phyloP scores from a whole-genome alignment of 805 yeast species.

The Kodamaea sagamina region DNA sequence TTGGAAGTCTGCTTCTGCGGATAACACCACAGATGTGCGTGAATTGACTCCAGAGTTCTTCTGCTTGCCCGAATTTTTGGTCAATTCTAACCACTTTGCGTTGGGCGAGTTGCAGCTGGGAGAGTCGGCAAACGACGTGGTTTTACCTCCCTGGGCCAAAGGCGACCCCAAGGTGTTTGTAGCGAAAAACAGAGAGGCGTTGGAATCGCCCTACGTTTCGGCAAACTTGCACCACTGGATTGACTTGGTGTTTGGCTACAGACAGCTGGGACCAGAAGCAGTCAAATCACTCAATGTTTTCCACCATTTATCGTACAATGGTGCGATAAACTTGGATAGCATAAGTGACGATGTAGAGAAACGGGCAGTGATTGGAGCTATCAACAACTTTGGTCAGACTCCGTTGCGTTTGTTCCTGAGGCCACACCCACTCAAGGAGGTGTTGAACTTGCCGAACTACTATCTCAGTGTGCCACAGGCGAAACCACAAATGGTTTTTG shows the following conservation, averaged over 20 bases:
- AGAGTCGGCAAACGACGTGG: constrained; percentile 62
- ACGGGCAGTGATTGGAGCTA: constrained; percentile 77
- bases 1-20: constrained; percentile 78
- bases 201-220: constrained; percentile 81
- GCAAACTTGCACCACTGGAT: constrained; percentile 80
- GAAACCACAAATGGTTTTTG: constrained; percentile 44
- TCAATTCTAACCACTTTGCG: constrained; percentile 63
- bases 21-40: constrained; percentile 83
- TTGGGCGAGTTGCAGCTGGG: constrained; percentile 71
- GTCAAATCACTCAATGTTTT: constrained; percentile 70
- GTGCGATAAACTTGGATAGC: constrained; percentile 74
- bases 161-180: constrained; percentile 75
- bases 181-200: constrained; percentile 74
- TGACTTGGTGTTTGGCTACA: constrained; percentile 78
- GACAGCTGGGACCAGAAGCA: constrained; percentile 75
- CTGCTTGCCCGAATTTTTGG: constrained; percentile 75
- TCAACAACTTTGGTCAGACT: constrained; percentile 91
- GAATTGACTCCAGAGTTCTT: constrained; percentile 87
- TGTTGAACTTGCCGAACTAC: constrained; percentile 37
- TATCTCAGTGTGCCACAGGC: constrained; percentile 31
- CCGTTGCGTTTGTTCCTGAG: constrained; percentile 70
- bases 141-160: constrained; percentile 81
- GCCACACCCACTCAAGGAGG: constrained; percentile 61
- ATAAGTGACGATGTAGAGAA: constrained; percentile 74
- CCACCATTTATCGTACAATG: constrained; percentile 82